phyloP scores from a whole-genome alignment of 2,329 filamentous ascomycete genomes.

The Kalaharituber pfeilii region DNA sequence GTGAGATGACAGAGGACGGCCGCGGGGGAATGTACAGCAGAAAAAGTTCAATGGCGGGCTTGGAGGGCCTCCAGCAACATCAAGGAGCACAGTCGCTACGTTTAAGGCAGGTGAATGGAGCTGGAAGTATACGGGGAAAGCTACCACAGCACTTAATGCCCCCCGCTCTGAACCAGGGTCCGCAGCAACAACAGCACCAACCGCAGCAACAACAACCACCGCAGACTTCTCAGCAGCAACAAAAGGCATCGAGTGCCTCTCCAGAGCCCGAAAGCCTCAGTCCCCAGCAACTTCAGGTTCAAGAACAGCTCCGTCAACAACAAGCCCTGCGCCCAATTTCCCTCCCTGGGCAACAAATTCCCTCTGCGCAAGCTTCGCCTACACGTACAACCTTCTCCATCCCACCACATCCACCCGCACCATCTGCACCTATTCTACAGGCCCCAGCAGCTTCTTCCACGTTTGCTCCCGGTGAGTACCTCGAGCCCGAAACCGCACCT shows the following conservation, averaged over 20 bases:
- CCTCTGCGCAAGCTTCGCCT: slow-evolving; percentile 18
- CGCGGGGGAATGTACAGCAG: slow-evolving; percentile 23
- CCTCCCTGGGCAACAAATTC: slow-evolving; percentile 10
- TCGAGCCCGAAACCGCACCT: not conserved
- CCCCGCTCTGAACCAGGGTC: slow-evolving; percentile 3
- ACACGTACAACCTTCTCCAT: slow-evolving; percentile 11
- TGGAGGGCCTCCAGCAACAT: not conserved
- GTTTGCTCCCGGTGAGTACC: not conserved
- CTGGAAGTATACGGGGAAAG: not conserved
- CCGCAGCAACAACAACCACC: slow-evolving; percentile 2
- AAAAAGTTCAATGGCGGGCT: slow-evolving; percentile 19
- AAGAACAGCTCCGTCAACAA: slow-evolving; percentile 15
- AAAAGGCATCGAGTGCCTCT: slow-evolving; percentile 8
- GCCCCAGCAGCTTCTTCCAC: slow-evolving; percentile 27
- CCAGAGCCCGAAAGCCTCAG: slow-evolving; percentile 3
- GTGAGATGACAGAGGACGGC: slow-evolving; percentile 31
- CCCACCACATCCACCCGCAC: slow-evolving; percentile 27
- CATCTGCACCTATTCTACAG: not conserved
- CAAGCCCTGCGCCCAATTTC: slow-evolving; percentile 9
- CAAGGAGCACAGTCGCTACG: not conserved
- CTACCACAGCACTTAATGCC: not conserved
- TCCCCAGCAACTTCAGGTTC: slow-evolving; percentile 15
- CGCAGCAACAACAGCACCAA: slow-evolving; percentile 12
- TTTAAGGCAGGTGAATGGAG: not conserved
- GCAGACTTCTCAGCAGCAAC: not conserved